A percentile compares a stretch with the other conserved stretches of the same genome.
These are phyloP conservation scores for Aureobasidium sp. DNA, from an alignment of 2,329 filamentous ascomycete genomes.

Conservation along the genomic window DNA sequence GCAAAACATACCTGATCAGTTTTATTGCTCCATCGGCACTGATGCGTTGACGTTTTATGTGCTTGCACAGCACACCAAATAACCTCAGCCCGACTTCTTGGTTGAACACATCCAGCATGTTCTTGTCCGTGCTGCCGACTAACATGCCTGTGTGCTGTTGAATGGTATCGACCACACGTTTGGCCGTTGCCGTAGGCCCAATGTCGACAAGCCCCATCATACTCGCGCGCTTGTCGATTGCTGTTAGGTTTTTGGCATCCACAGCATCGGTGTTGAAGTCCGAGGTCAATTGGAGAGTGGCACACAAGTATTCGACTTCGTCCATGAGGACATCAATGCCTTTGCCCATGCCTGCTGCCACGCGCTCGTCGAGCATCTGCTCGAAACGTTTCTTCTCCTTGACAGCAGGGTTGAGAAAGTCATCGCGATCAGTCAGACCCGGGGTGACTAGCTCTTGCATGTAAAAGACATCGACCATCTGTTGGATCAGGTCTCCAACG, in stretches of 20 bases:
- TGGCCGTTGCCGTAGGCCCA: conserved; percentile 72
- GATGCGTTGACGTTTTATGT: conserved; percentile 91
- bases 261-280: conserved; percentile 65
- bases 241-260: conserved; percentile 21
- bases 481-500: conserved; percentile 92
- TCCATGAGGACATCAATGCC: conserved; percentile 98
- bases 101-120: conserved; percentile 97
- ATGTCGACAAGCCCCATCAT: conserved; percentile 42
- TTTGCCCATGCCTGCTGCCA: conserved; percentile 91
- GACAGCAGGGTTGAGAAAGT: conserved; percentile 85
- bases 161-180: conserved; percentile 75
- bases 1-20: conserved; percentile 60
- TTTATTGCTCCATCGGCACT: conserved; percentile 83
- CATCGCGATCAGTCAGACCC: conserved; percentile 81
- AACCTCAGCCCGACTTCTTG: conserved; percentile 91
- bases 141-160: conserved; percentile 88
- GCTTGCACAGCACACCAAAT: conserved; percentile 90
- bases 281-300: conserved; percentile 74
- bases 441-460: conserved; percentile 83
- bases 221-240: conserved; percentile 24
- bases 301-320: conserved; percentile 92
- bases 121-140: conserved; percentile 91
- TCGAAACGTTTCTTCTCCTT: conserved; percentile 98
- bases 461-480: conserved; percentile 99
- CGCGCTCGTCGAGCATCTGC: conserved; percentile 95